Base-by-base conservation (phyloP, 202 grass and related monocot species). In the Setaria viridis region DNA sequence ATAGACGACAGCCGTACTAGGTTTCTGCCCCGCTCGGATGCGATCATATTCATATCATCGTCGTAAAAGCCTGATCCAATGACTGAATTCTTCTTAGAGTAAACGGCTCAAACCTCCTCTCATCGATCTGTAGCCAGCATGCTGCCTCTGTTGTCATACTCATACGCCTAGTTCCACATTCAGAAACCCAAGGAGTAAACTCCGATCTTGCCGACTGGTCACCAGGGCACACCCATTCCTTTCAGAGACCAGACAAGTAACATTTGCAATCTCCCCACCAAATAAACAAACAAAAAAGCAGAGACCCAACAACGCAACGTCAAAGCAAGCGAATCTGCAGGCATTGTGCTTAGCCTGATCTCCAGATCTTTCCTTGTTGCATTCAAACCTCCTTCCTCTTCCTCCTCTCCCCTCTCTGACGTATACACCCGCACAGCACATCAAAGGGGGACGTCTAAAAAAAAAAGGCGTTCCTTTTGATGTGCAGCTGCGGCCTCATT, bases 311-410 rank as follows among this genome's bases (percentile, higher is more conserved):
- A 59, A 64, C 58, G 7, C 64, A 79, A 66, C 43, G 20, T 14
- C 7, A 69, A 64, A 53, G 43, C 45, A 82, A 71, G 62, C 20
- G 54, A 13, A 87, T 71, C 79, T 3, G 39, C 39, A 41, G 39
- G 17, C 32, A 62, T 71, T 70, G 39, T 69, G 42, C 68, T 71
- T 79, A 62, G 72, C 20, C 63, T 54, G 73, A 77, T 82, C 53
- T 77, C 79, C 11, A 9, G 86, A 78, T 65, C 34, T 83, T 88
- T 32, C 33, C 17, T 7, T 37, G 19, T 48, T 84, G 58, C 74
- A 47, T 84, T 19, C 57, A 72, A 12, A 25, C 25, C 86, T 62
- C 25, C 37, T 46, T 74, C 45, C 57, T 8, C 39, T 41, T 4
- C 37, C 37, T 39, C 39, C 39, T 41, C 39, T 41, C 39, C 70